Percentiles rank a stretch among this genome's conserved stretches.
phyloP scores from a whole-genome alignment of 2,329 filamentous ascomycete genomes.

The Pyrenochaeta sp. region DNA sequence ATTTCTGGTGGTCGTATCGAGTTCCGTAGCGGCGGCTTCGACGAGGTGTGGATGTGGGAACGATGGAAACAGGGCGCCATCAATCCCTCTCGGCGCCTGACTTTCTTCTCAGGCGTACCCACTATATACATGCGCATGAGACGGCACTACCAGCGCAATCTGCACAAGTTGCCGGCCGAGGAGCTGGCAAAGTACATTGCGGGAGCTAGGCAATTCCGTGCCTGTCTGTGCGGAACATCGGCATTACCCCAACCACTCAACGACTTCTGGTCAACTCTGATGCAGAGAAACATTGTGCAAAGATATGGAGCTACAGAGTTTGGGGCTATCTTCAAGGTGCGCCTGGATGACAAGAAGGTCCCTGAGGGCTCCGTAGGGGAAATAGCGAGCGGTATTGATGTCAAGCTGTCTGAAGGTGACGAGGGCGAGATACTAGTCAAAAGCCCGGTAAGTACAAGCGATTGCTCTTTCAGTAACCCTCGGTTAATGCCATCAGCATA shows the following conservation, averaged over 20 bases:
- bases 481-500: conserved; percentile 34
- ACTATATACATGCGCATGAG: conserved; percentile 50
- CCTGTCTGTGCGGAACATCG: conserved; percentile 57
- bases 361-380: conserved; percentile 48
- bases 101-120: conserved; percentile 48
- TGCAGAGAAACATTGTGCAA: conserved; percentile 54
- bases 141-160: conserved; percentile 45
- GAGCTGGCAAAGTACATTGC: conserved; percentile 52
- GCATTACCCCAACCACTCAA: conserved; percentile 60
- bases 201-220: conserved; percentile 53
- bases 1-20: conserved; percentile 44
- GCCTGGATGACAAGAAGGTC: conserved; percentile 38
- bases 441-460: conserved; percentile 34
- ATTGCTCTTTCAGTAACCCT: not conserved
- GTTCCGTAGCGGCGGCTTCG: conserved; percentile 47
- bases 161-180: conserved; percentile 39
- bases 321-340: conserved; percentile 54
- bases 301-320: conserved; percentile 57
- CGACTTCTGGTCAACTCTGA: conserved; percentile 59
- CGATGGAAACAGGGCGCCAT: conserved; percentile 42
- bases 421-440: conserved; percentile 59
- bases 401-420: conserved; percentile 55
- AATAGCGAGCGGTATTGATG: conserved; percentile 49
- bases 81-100: conserved; percentile 31
- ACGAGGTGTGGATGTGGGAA: conserved; percentile 47